Evolutionary conservation across 1,139 yeast species (phyloP).

Genomic region (Geotrichum candidum): DNA sequence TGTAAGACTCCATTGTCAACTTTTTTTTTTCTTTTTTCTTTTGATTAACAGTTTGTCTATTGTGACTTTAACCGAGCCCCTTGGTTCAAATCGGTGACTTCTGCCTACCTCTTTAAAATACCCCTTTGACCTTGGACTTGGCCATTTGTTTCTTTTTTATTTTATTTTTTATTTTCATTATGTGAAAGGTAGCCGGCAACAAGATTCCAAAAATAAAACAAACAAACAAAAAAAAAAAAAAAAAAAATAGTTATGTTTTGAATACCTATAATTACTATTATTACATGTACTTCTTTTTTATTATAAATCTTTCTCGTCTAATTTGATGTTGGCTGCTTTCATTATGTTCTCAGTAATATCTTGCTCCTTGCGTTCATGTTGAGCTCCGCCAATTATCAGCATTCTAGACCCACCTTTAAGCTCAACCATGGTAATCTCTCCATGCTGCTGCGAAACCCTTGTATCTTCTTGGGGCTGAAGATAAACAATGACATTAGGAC

Average conservation of each 20-base stretch:
- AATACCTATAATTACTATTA: neutral
- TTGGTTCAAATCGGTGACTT: too few relatives aligned
- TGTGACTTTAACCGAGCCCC: too few relatives aligned
- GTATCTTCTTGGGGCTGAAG: conserved; percentile 21
- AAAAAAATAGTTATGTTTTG: neutral
- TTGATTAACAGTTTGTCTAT: too few relatives aligned
- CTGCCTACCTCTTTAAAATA: too few relatives aligned
- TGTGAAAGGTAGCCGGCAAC: too few relatives aligned
- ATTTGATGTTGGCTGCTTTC: conserved; percentile 4
- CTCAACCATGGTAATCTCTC: conserved; percentile 26
- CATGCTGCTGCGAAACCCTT: conserved; percentile 19
- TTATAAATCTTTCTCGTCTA: conserved; percentile 1
- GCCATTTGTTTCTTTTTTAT: too few relatives aligned
- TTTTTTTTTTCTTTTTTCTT: too few relatives aligned
- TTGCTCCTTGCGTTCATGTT: conserved; percentile 19
- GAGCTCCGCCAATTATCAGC: conserved; percentile 25
- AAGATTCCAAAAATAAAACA: too few relatives aligned
- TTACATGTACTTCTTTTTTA: neutral
- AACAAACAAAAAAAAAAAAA: too few relatives aligned
- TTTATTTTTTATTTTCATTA: too few relatives aligned
- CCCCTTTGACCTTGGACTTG: too few relatives aligned
- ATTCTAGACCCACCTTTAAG: conserved; percentile 25
- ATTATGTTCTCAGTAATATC: conserved; percentile 24
- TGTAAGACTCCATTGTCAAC: too few relatives aligned
- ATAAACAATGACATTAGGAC: conserved; percentile 28